Conservation (phyloP, 257 asterid species). For the Plantago elongata region DNA sequence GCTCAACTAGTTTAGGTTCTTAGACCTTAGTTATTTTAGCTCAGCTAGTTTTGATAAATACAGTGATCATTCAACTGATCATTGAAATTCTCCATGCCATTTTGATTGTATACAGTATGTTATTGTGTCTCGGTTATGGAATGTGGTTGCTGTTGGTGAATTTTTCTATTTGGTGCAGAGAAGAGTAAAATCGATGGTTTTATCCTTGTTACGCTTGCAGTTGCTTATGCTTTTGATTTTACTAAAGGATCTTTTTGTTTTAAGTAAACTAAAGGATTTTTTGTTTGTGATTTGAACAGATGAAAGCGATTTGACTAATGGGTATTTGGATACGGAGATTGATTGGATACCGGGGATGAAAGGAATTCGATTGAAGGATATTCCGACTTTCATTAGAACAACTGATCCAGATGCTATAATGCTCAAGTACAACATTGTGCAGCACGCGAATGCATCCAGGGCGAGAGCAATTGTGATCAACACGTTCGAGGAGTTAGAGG, state of each 20-base stretch:
- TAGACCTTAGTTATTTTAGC: too few relatives aligned
- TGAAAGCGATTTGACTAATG: conserved; percentile 33
- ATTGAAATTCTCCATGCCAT: too few relatives aligned
- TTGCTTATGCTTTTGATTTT: neutral
- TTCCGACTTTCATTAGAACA: conserved; percentile 43
- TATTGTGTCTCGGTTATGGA: too few relatives aligned
- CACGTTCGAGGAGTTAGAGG: conserved; percentile 41
- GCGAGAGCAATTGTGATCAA: conserved; percentile 34
- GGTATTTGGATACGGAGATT: conserved; percentile 33
- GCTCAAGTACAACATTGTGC: conserved; percentile 31
- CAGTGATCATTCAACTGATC: too few relatives aligned
- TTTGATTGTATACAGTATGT: too few relatives aligned
- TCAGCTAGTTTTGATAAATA: too few relatives aligned
- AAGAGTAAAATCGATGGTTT: too few relatives aligned
- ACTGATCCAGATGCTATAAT: conserved; percentile 38
- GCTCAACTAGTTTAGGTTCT: too few relatives aligned
- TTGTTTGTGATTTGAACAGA: conserved; percentile 21
- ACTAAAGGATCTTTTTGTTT: neutral
- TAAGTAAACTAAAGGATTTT: neutral
- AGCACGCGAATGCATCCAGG: conserved; percentile 25
- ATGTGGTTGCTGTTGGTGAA: too few relatives aligned
- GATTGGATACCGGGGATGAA: conserved; percentile 50
- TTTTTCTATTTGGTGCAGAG: too few relatives aligned
- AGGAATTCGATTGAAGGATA: conserved; percentile 39
- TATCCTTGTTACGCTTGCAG: too few relatives aligned